phyloP scores from a whole-genome alignment of 768 basidiomycete species.

The Phlebiopsis gigantea region DNA sequence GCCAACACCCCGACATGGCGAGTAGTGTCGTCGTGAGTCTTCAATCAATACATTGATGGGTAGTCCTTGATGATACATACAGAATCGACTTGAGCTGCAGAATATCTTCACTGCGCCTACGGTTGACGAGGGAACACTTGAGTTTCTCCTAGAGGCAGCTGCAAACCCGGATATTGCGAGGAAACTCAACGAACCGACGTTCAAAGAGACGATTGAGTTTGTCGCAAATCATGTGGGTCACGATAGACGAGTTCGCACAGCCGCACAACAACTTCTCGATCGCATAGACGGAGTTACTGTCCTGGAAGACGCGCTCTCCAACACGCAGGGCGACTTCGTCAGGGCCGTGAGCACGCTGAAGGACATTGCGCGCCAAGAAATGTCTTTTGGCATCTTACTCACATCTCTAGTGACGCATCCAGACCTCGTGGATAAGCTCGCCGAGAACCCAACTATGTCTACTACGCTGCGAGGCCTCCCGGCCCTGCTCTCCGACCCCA shows the following conservation, averaged over 20 bases:
- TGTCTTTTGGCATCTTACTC: constrained; percentile 68
- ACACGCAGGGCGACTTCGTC: constrained; percentile 45
- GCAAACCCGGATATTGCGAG: constrained; percentile 62
- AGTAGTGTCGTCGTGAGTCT: constrained; percentile 42
- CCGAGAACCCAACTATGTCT: constrained; percentile 33
- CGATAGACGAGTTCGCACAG: constrained; percentile 37
- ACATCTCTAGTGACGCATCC: constrained; percentile 60
- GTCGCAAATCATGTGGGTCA: constrained; percentile 33
- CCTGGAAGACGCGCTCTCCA: constrained; percentile 58
- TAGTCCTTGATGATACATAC: neutral
- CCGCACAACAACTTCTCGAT: constrained; percentile 40
- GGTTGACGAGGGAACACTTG: constrained; percentile 51
- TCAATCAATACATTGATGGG: neutral
- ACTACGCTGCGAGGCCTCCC: constrained; percentile 28
- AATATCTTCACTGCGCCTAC: constrained; percentile 48
- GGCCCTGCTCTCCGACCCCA: constrained; percentile 31
- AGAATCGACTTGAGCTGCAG: constrained; percentile 56
- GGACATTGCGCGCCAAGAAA: constrained; percentile 60
- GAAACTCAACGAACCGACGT: constrained; percentile 37
- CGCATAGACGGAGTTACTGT: constrained; percentile 54
- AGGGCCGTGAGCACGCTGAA: constrained; percentile 47
- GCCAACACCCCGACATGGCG: constrained; percentile 50
- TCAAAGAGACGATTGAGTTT: constrained; percentile 36
- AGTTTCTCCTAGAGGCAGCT: constrained; percentile 57
- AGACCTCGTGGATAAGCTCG: constrained; percentile 43